Base-by-base conservation (phyloP, 2,329 filamentous ascomycete genomes). In the Pyrenophora seminiperda region DNA sequence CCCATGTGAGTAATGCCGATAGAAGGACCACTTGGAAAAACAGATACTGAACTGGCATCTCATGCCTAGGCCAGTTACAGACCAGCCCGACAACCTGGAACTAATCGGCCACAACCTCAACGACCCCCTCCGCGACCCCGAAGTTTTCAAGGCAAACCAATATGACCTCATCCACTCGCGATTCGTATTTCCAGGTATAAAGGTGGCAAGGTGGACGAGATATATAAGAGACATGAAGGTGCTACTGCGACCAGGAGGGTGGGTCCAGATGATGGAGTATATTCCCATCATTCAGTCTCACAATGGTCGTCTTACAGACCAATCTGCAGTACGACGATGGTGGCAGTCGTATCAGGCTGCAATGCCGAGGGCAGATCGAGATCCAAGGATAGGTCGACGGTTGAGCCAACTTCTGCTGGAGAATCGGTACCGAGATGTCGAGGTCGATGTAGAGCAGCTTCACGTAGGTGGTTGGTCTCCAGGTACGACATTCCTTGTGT, bases 251-350 rank as follows among this genome's bases (percentile, higher is more conserved):
- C 87, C 85, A 5, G 88, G 86, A 2, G 91, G 92, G 1, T 96
- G 91, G 90, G 82, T 89, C 51, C 91, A 96, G 67, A 86, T 96
- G 81, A 83, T 90, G n/a, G 92, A 96, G 67, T 83, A 92, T 62
- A 91, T 95, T 66, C 87, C 87, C 71, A 90, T 91, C 58, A 85
- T 90, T 19, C 92, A 96, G 70, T 96, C 90, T 0, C 85, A 93
- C 61, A 95, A 90, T 63, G 91, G 91, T 4, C 85, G 83, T n/a
- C 75, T 94, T 61, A 86, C 83, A 9, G 80, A 86, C 11, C 42
- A 67, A 5, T 67, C 70, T 39, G 68, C 68, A 5, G 50, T 76
- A 9, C 61, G 63, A 20, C 61, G 64, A 36, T 76, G 74, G 74
- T 73, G 66, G 57, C 51, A 54, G 15, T 54, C 50, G 20, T 76